Base-by-base conservation (phyloP, 306 rosid species). In the Purshia tridentata region DNA sequence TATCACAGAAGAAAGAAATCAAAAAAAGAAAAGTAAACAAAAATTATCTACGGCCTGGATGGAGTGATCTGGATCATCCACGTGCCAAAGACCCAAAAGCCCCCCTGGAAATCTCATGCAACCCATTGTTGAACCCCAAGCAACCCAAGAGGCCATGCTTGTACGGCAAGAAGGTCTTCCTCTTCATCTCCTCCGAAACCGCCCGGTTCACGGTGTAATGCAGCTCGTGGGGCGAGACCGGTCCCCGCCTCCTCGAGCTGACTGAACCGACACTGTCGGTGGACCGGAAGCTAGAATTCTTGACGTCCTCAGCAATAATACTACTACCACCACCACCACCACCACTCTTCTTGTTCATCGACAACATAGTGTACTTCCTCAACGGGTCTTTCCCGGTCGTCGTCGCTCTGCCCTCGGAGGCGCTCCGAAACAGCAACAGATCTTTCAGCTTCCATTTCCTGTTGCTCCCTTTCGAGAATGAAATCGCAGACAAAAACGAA, bases 121-220 rank as follows among this genome's bases (percentile, higher is more conserved):
- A 44, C 14, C 78, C 83, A n/a, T 85, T 80, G 76, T 86, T 91
- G 80, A 93, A 91, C 4, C 96, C 89, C 76, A 91, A 60, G 77
- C 98, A 93, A 0, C 98, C 98, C 65, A 89, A 75, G 41, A 91
- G 81, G 0, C 97, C 98, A 47, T 89, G 96, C 57, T 89, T 93
- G 71, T 93, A 93, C 8, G 98, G 98, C 88, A 93, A 81, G 69
- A 84, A 56, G 5, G 98, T 93, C 81, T 89, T 93, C 88, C 73
- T 93, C 88, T 77, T 93, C 94, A 91, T 68, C 82, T 91, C 96
- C 77, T 84, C 96, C 41, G 98, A 85, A 22, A 86, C 97, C 1
- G 98, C 97, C 76, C 98, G 87, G 88, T 93, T 93, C 83, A 75
- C 65, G 1, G 88, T 93, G 74, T 93, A 93, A 72, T 91, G 98